phyloP scores from a whole-genome alignment of 2,329 filamentous ascomycete species.

The Cladosporium sp. region DNA sequence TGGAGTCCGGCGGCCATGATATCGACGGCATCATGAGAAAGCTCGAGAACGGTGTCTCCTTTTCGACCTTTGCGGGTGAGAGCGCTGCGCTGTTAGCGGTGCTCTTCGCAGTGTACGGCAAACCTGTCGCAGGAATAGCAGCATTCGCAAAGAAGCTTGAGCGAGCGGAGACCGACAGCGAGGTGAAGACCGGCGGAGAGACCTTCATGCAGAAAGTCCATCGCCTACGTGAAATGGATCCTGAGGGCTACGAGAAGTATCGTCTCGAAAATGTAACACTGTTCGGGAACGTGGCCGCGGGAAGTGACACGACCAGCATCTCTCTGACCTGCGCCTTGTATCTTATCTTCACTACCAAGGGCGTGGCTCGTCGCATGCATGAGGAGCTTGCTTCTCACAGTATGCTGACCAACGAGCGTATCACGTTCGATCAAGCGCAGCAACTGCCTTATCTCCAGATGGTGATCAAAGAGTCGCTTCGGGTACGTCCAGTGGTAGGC shows the following conservation, averaged over 20 bases:
- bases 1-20: background rate
- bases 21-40: background rate
- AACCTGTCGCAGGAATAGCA: background rate
- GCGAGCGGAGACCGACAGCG: background rate
- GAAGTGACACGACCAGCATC: background rate
- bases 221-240: background rate
- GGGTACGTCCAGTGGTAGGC: background rate
- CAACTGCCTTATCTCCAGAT: slow-evolving; percentile 16
- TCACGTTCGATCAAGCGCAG: slow-evolving; percentile 16
- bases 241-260: background rate
- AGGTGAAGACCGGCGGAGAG: background rate
- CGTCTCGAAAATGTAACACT: background rate
- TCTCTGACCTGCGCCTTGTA: background rate
- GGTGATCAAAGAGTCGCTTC: background rate
- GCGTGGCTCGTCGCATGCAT: background rate
- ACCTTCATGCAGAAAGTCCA: background rate
- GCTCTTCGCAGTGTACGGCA: background rate
- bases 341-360: background rate
- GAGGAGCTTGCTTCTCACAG: slow-evolving; percentile 23
- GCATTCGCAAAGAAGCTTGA: background rate
- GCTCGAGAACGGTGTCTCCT: background rate
- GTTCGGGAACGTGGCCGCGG: background rate
- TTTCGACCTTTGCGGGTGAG: background rate
- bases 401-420: slow-evolving; percentile 22
- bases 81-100: background rate